These are phyloP conservation scores for Aquilaria malaccensis DNA, from an alignment of 345 rosid genomes.

Conservation along the genomic window DNA sequence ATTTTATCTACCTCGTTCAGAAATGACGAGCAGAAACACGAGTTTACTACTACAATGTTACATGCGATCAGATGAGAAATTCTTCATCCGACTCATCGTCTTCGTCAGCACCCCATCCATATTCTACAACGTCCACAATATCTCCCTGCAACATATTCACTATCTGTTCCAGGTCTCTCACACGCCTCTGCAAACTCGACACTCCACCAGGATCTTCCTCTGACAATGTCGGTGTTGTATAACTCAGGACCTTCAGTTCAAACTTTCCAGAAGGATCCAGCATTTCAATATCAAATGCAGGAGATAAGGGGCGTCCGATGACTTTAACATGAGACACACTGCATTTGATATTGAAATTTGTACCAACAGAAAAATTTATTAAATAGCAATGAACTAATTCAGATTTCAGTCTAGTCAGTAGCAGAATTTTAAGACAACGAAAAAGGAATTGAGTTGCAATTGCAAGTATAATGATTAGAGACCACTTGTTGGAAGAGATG, in stretches of 20 bases:
- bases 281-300: slow-evolving; percentile 36
- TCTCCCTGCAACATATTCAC: slow-evolving; percentile 38
- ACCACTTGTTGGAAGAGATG: no score
- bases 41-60: no score
- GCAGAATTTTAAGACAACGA: no score
- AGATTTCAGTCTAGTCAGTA: no score
- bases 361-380: no score
- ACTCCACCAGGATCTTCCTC: slow-evolving; percentile 10
- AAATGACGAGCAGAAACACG: no score
- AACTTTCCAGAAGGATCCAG: slow-evolving; percentile 45
- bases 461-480: no score
- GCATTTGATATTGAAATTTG: slow-evolving; percentile 15
- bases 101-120: slow-evolving; percentile 23
- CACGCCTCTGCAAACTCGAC: slow-evolving; percentile 16
- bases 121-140: slow-evolving; percentile 27
- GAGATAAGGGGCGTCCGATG: slow-evolving; percentile 51
- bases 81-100: slow-evolving; percentile 44
- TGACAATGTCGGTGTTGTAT: slow-evolving; percentile 23
- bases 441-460: no score
- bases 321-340: slow-evolving; percentile 70
- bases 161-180: slow-evolving; percentile 40
- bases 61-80: not conserved
- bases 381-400: no score
- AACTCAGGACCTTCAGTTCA: slow-evolving; percentile 38
- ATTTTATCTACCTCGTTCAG: no score